A percentile compares a stretch with the other conserved stretches of the same genome.
These are phyloP conservation scores for Wickerhamomyces hampshirensis DNA, from an alignment of 805 yeast genomes.

Conservation along the genomic window DNA sequence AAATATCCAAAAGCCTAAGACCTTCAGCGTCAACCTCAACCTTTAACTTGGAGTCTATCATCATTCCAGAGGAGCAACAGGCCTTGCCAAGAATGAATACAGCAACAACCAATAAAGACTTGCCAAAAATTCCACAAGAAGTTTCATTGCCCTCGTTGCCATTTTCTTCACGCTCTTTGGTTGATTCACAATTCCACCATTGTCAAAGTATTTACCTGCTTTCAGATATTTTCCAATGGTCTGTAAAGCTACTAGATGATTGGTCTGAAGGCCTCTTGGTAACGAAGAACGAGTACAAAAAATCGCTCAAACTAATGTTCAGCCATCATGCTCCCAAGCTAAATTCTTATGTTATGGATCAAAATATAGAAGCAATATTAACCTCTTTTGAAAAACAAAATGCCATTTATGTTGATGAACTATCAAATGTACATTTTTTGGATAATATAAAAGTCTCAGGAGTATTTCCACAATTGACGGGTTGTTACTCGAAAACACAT, in stretches of 20 bases:
- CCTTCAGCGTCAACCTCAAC: background rate
- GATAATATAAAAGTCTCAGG: conserved; percentile 33
- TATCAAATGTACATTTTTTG: conserved; percentile 23
- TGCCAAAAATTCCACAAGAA: conserved; percentile 38
- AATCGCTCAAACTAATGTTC: conserved; percentile 45
- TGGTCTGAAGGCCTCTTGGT: conserved; percentile 52
- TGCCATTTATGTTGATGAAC: conserved; percentile 37
- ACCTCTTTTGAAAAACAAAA: conserved; percentile 36
- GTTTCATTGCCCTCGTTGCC: conserved; percentile 51
- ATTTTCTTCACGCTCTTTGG: conserved; percentile 45
- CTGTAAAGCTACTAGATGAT: conserved; percentile 37
- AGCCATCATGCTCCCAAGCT: conserved; percentile 46
- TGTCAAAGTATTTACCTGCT: conserved; percentile 45
- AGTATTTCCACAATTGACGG: conserved; percentile 39
- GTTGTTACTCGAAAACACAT: conserved; percentile 40
- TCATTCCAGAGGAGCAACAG: conserved; percentile 8
- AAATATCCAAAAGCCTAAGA: background rate
- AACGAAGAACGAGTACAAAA: conserved; percentile 47
- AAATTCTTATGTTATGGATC: conserved; percentile 45
- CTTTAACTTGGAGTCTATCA: conserved; percentile 9
- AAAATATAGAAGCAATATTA: conserved; percentile 45
- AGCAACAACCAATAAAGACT: conserved; percentile 7
- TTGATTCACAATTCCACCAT: conserved; percentile 42
- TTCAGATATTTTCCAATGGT: conserved; percentile 50
- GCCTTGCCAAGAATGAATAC: too few species aligned